Percentiles rank a stretch among this genome's conserved stretches.
Evolutionary conservation across 2,329 filamentous ascomycete species (phyloP).

Genomic region (Penicillium crustosum): DNA sequence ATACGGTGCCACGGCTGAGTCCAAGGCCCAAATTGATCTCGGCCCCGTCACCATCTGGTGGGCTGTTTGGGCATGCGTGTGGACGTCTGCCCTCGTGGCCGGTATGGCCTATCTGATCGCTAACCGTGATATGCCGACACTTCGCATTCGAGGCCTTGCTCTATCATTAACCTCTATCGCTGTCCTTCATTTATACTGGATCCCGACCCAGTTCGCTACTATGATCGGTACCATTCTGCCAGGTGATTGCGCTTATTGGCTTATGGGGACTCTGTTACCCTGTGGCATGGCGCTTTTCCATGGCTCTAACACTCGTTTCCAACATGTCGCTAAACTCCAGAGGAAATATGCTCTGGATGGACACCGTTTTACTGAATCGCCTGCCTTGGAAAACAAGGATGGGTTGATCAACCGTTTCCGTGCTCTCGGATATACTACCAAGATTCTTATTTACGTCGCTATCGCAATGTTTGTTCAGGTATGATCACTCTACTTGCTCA

Average conservation of each 20-base stretch:
- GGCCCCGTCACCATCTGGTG: constrained; percentile 32
- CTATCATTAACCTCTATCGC: constrained; percentile 39
- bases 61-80: constrained; percentile 30
- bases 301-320: constrained; percentile 61
- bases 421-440: constrained; percentile 27
- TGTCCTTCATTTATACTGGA: constrained; percentile 42
- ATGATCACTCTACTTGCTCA: constrained; percentile 10
- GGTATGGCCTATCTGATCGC: constrained; percentile 36
- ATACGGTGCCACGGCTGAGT: constrained; percentile 29
- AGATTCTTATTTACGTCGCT: constrained; percentile 45
- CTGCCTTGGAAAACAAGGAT: constrained; percentile 6
- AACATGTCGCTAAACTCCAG: constrained; percentile 59
- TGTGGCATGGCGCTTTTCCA: constrained; percentile 67
- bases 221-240: constrained; percentile 44
- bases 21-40: constrained; percentile 24
- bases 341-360: constrained; percentile 41
- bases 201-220: constrained; percentile 36
- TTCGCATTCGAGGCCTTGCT: constrained; percentile 41
- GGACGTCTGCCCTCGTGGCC: constrained; percentile 33
- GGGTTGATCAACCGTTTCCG: constrained; percentile 26
- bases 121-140: constrained; percentile 35
- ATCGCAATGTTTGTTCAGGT: constrained; percentile 60
- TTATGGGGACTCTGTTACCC: constrained; percentile 66
- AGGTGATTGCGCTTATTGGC: constrained; percentile 61
- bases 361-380: constrained; percentile 2